phyloP scores from a whole-genome alignment of 805 yeast species.

The Dipodascus albidus region DNA sequence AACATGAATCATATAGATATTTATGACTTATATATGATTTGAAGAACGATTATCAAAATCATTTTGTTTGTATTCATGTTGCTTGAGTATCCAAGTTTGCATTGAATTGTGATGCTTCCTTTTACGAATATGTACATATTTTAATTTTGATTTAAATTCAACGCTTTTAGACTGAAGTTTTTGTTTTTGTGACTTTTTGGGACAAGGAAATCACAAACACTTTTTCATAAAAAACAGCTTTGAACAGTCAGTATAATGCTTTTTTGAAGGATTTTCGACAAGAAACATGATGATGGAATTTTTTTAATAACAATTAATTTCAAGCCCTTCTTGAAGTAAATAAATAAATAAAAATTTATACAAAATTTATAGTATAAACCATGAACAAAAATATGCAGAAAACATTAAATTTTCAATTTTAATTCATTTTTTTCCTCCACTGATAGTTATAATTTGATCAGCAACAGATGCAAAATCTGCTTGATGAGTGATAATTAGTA shows the following conservation, averaged over 20 bases:
- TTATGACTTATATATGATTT: not conserved
- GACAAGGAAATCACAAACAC: not conserved
- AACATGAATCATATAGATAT: too few species aligned
- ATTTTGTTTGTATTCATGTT: not conserved
- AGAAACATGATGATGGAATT: too few species aligned
- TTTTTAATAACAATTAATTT: not conserved
- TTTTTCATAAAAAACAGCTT: not conserved
- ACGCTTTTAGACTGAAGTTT: too few species aligned
- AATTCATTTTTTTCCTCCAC: too few species aligned
- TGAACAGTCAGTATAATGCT: too few species aligned
- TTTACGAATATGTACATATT: not conserved
- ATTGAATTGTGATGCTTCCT: not conserved
- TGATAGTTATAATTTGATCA: slow-evolving; percentile 31
- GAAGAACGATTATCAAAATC: not conserved
- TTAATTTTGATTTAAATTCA: not conserved
- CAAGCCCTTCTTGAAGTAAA: not conserved
- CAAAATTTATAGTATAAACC: too few species aligned
- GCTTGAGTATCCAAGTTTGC: not conserved
- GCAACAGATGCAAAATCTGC: slow-evolving; percentile 51
- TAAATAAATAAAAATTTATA: too few species aligned
- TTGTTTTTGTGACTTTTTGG: not conserved
- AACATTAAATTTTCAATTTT: too few species aligned
- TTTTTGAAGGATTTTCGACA: too few species aligned
- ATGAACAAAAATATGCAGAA: too few species aligned
- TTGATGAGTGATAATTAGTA: slow-evolving; percentile 66